Base-by-base conservation (phyloP, 768 basidiomycete genomes). In the Russula ochroleuca region DNA sequence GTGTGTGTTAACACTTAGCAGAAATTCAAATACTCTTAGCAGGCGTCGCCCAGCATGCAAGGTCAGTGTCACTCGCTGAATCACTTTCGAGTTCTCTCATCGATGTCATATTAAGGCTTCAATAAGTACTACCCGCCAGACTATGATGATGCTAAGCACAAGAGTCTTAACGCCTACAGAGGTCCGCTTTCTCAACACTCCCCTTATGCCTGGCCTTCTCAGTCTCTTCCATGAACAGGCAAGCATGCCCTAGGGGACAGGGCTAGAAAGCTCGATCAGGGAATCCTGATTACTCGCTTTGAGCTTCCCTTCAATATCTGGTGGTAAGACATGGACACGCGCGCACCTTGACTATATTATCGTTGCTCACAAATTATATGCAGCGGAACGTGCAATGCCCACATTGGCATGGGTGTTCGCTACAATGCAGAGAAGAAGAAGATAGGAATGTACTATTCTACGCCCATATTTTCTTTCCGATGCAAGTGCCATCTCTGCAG, bases 351-450 rank as follows among this genome's bases (percentile, higher is more conserved):
- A 31, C 38, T 25, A 49, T 31, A 52, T 45, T 56, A 31, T 14
- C 40, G 45, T 58, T 52, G 53, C 51, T 55, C 63, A 52, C 54
- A 17, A 41, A 15, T 28, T 47, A 35, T 41, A 21, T 62, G 41
- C 75, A 98, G 96, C 71, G 92, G 87, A 38, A 88, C 88, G 76
- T 99, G 96, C 77, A 87, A 95, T 74, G 89, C 90, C 69, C 97
- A 98, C 77, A 92, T 99, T 56, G 97, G 97, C 13, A 97, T 97
- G 85, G 97, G 97, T 25, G 97, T 99, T 2, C 90, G 97, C n/a
- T 99, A 98, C 79, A 99, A 99, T 69, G 97, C 97, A 0, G 95
- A 98, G 75, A 99, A 99, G 84, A 90, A 90, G 79, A 98, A 96
- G 75, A 83, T 98, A 38, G 97, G 97, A 15, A 85, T 83, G 62